Evolutionary conservation across 106 monocot genomes (phyloP), one percentile per base, ranked within the genome.

Genomic region (Dioscorea dumetorum): DNA sequence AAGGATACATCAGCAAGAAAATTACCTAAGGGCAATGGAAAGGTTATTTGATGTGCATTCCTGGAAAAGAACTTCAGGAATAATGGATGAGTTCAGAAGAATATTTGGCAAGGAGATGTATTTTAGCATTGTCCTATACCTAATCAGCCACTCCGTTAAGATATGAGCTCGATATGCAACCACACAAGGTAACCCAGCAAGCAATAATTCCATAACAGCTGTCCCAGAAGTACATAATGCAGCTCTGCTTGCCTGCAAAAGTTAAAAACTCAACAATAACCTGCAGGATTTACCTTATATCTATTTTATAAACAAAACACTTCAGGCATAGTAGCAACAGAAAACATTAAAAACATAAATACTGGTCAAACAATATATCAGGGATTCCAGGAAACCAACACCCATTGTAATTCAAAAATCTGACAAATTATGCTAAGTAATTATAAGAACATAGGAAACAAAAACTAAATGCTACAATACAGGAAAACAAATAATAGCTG

Each of bases 51-150:
- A 73, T 48, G 88, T 87, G 67, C 92, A 99, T 68, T 70, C 67
- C 7, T 69, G 53, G 56, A 99, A 99, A 61, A 99, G 90, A 22
- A 65, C 72, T 75, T 99, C 97, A 5, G 97, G 97, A 74, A 99
- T 83, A 70, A 80, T 34, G 11, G 58, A 31, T 48, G 85, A 83
- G 71, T 87, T 70, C 70, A 99, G 77, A 33, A 99, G 74, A 66
- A 99, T 99, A 74, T 99, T 99, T 4, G 97, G 92, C 33, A 99
- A 83, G 22, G 90, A 90, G 23, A 99, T 99, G 68, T 64, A 99
- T 8, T 81, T 69, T 67, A 87, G 74, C 72, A 83, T 92, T 54
- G 84, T 88, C 71, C 61, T 92, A 18, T 60, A 58, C 50, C 64
- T 68, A 57, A 99, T 90, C 10, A 99, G 12, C 78, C 77, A 89